Evolutionary conservation across 768 basidiomycete genomes (phyloP), one percentile per base, ranked within the genome.

Genomic region (Suillus occidentalis): DNA sequence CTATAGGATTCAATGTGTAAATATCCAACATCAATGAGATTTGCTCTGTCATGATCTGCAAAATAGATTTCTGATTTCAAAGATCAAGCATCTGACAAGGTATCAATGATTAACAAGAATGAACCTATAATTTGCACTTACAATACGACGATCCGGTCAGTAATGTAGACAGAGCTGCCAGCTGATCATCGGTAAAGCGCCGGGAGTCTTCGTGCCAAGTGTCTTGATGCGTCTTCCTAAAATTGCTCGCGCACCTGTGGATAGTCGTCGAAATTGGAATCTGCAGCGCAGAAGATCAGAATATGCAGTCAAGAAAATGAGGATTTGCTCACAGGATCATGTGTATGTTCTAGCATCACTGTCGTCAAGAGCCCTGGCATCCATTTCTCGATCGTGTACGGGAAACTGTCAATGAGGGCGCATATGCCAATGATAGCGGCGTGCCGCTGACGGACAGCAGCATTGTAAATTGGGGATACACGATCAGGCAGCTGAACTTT

Each of bases 361-460:
- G 85, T 88, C 45, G 91, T 89, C 66, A 96, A 78, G 52, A 97
- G 83, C 56, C 89, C 87, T 0, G 95, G 93, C 84, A 95, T 88
- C 89, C 94, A 97, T 69, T 88, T 89, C 69, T 95, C 95, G 28
- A 96, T 89, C 2, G 93, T 94, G 76, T 95, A 96, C 0, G 95
- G 95, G 75, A 92, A 95, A 63, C 94, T 94, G 68, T 95, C 92
- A 40, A 97, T 86, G n/a, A 97, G 81, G 2, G 95, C 92, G 64
- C 91, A 91, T 53, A 94, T 88, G 16, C 95, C 95, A 52, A 97
- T 81, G 65, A 97, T 91, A 1, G 94, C 93, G 31, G 93, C 92
- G 75, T 97, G 95, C 28, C 92, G 85, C 72, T 90, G 86, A 34
- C 93, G 87, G 16, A 96, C 79, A 8, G 89, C 86, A 55, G 81